These are phyloP conservation scores for Picochlorum sp. DNA, from an alignment of 139 green algal species.

Conservation along the genomic window DNA sequence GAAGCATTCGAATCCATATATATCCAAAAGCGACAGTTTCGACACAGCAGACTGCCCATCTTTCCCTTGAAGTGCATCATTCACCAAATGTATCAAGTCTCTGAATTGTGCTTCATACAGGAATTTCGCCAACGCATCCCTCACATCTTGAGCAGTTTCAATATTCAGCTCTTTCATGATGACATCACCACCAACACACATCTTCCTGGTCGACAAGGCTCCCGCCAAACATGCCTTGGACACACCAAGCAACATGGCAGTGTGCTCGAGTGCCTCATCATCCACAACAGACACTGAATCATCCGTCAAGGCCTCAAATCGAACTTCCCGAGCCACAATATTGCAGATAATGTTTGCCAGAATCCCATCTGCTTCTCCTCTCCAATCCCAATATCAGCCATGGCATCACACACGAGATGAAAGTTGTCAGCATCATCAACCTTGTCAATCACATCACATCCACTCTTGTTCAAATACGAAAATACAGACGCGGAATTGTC, in stretches of 20 bases:
- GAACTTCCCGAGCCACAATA: slow-evolving; percentile 84
- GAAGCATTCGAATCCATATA: slow-evolving; percentile 88
- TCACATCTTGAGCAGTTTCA: slow-evolving; percentile 46
- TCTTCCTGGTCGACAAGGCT: slow-evolving; percentile 43
- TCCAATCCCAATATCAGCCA: slow-evolving; percentile 74
- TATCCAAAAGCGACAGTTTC: slow-evolving; percentile 69
- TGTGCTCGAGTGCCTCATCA: slow-evolving; percentile 21
- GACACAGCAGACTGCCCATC: slow-evolving; percentile 39
- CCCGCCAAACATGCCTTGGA: slow-evolving; percentile 26
- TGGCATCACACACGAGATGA: slow-evolving; percentile 48
- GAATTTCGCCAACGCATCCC: slow-evolving; percentile 67
- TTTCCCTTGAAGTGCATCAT: slow-evolving; percentile 39
- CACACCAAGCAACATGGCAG: slow-evolving; percentile 37
- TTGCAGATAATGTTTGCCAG: slow-evolving; percentile 55
- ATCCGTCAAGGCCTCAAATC: slow-evolving; percentile 44
- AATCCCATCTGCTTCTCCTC: slow-evolving; percentile 42
- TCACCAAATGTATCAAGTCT: slow-evolving; percentile 63
- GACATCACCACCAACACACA: slow-evolving; percentile 46
- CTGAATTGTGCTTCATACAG: slow-evolving; percentile 68
- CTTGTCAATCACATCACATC: slow-evolving; percentile 53
- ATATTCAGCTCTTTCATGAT: slow-evolving; percentile 50
- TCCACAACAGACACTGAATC: neutral
- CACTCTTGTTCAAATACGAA: slow-evolving; percentile 46
- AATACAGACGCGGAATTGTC: slow-evolving; percentile 26
- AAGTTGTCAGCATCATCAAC: slow-evolving; percentile 69